A percentile compares a stretch with the other conserved stretches of the same genome.
Evolutionary conservation across 2,329 filamentous ascomycete species (phyloP).

Genomic region (Talaromyces amestolkiae): DNA sequence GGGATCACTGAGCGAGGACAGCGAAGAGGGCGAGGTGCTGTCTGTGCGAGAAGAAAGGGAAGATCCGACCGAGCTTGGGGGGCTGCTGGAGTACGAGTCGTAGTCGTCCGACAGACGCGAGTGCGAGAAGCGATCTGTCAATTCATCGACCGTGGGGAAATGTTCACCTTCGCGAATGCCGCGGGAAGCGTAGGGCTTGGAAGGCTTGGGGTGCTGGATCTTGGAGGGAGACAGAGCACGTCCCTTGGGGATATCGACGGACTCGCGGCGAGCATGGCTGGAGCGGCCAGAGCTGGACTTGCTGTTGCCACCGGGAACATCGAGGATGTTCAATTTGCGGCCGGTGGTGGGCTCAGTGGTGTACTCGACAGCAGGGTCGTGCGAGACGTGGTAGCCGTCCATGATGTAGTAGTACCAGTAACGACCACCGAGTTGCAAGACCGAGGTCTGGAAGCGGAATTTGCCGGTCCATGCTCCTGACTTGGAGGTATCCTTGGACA

Average conservation of each 20-base stretch:
- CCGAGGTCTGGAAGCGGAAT: conserved; percentile 88
- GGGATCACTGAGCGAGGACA: conserved; percentile 69
- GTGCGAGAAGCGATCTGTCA: conserved; percentile 72
- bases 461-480: conserved; percentile 91
- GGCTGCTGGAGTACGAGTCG: conserved; percentile 71
- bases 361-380: conserved; percentile 86
- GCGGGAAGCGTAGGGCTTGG: conserved; percentile 81
- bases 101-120: conserved; percentile 69
- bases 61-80: conserved; percentile 63
- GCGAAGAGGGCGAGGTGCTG: conserved; percentile 56
- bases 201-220: conserved; percentile 87
- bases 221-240: conserved; percentile 82
- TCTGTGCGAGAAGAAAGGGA: conserved; percentile 74
- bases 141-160: conserved; percentile 75
- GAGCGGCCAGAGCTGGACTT: conserved; percentile 35
- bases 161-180: conserved; percentile 74
- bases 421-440: conserved; percentile 80
- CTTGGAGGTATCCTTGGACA: conserved; percentile 86
- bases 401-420: conserved; percentile 99
- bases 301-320: conserved; percentile 64
- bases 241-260: conserved; percentile 75
- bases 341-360: conserved; percentile 94
- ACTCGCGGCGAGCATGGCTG: conserved; percentile 47
- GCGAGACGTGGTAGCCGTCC: conserved; percentile 95
- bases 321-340: conserved; percentile 95